Base-by-base conservation (phyloP, 495 filamentous ascomycete species). In the Clohesyomyces aquaticus region DNA sequence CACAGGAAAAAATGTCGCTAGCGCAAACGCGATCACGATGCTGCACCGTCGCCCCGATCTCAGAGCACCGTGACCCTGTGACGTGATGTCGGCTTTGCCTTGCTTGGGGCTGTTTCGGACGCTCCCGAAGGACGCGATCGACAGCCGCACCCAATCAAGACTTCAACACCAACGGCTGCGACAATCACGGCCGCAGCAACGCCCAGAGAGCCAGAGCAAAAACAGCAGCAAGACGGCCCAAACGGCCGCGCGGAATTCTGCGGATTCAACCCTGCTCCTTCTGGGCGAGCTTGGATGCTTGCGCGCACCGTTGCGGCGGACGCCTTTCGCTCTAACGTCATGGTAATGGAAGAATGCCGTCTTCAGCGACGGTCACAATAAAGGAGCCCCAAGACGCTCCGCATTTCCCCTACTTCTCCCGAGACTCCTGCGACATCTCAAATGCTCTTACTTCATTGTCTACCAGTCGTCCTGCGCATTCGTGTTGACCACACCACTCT, bases 221-320 rank as follows among this genome's bases (percentile, higher is more conserved):
- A 23, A 10, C 19, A 18, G 18, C 1, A 49, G 18, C n/a, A 10
- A 49, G 22, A 49, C 21, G 25, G 3, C 14, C 43, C 21, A 21
- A 6, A 55, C n/a, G 29, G 41, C 32, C 12, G 43, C 25, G 35
- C 50, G 28, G 27, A 23, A n/a, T n/a, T n/a, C n/a, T n/a, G 41
- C 59, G 16, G 61, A 64, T 58, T 64, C 53, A 64, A 54, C 54
- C 61, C 29, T 57, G 52, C 23, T 8, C 26, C 59, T 28, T 23
- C 42, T 25, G 16, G 25, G 43, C 23, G 25, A 43, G 32, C 18
- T 26, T 35, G 29, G 8, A 18, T 38, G 32, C 32, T 38, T 14
- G 6, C 14, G 32, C 32, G 32, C 32, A 6, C 47, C 19, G 6
- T 21, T 19, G 47, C 22, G 16, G 43, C 6, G 43, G 4, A 4